Percentiles rank a stretch among this genome's conserved stretches.
Conservation (phyloP, 148 eudicot genomes). For the Camellia granthamiana region DNA sequence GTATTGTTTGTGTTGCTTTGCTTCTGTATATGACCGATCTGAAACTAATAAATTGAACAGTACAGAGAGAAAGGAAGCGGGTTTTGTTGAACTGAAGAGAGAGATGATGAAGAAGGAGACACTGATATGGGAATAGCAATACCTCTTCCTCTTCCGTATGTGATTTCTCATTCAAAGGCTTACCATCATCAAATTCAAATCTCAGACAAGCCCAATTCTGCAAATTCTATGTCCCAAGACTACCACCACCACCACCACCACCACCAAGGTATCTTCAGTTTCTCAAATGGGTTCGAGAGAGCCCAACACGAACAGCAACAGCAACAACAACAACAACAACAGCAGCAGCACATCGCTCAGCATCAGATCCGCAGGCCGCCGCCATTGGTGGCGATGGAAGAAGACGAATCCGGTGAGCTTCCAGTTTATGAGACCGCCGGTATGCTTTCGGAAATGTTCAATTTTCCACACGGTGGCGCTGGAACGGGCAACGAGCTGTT, state of each 20-base stretch:
- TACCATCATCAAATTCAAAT: constrained; percentile 6
- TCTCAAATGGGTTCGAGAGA: constrained; percentile 50
- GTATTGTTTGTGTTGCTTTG: constrained; percentile 10
- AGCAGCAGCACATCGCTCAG: constrained; percentile 19
- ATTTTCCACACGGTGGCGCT: constrained; percentile 29
- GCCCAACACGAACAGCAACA: constrained; percentile 22
- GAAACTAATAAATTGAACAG: constrained; percentile 7
- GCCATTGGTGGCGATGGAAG: constrained; percentile 22
- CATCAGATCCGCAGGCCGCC: constrained; percentile 44
- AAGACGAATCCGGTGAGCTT: constrained; percentile 26
- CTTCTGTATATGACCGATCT: constrained; percentile 6
- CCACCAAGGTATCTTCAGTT: constrained; percentile 42
- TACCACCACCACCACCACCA: constrained; percentile 25
- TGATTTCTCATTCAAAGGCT: constrained; percentile 13
- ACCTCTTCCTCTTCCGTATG: constrained; percentile 11
- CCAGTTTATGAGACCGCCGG: constrained; percentile 34
- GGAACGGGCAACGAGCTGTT: constrained; percentile 36
- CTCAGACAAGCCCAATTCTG: background rate
- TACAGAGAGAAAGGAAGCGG: background rate
- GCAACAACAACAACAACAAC: constrained; percentile 12
- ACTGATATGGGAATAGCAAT: constrained; percentile 36
- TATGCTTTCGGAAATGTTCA: constrained; percentile 59
- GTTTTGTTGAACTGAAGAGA: background rate
- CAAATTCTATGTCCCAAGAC: constrained; percentile 69
- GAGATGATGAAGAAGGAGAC: constrained; percentile 24